Percentiles rank a stretch among this genome's conserved stretches.
These are phyloP conservation scores for Dictyostelium capitatum DNA, from an alignment of 78 protist species.

Conservation along the genomic window DNA sequence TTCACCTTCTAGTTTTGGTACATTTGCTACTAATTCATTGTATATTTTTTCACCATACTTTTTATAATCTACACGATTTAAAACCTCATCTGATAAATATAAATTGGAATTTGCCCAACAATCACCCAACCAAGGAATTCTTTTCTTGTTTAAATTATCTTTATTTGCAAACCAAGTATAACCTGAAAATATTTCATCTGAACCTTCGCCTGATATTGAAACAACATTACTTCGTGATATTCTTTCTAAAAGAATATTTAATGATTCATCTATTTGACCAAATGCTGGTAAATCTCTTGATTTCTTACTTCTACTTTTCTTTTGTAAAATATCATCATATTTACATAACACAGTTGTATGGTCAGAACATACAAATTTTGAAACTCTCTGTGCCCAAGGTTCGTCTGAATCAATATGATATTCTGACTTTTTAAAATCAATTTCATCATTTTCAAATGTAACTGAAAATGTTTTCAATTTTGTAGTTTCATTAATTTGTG, in stretches of 20 bases:
- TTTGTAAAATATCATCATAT: not conserved
- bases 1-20: not conserved
- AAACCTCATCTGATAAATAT: not conserved
- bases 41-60: not conserved
- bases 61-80: not conserved
- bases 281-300: slow-evolving; percentile 9
- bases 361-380: not conserved
- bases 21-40: not conserved
- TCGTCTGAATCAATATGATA: too few relatives aligned
- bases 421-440: not conserved
- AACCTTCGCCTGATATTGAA: slow-evolving; percentile 94
- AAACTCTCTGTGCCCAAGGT: not conserved
- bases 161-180: not conserved
- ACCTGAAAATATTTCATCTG: slow-evolving; percentile 89
- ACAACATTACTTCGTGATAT: slow-evolving; percentile 89
- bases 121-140: not conserved
- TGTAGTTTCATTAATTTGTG: not conserved
- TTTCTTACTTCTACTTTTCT: not conserved
- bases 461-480: not conserved
- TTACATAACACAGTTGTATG: not conserved
- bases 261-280: slow-evolving; percentile 75
- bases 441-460: slow-evolving; percentile 2
- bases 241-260: slow-evolving; percentile 84
- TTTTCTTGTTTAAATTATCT: not conserved
- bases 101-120: not conserved